These are phyloP conservation scores for Cercophora newfieldiana DNA, from an alignment of 495 filamentous ascomycete genomes.

Conservation along the genomic window DNA sequence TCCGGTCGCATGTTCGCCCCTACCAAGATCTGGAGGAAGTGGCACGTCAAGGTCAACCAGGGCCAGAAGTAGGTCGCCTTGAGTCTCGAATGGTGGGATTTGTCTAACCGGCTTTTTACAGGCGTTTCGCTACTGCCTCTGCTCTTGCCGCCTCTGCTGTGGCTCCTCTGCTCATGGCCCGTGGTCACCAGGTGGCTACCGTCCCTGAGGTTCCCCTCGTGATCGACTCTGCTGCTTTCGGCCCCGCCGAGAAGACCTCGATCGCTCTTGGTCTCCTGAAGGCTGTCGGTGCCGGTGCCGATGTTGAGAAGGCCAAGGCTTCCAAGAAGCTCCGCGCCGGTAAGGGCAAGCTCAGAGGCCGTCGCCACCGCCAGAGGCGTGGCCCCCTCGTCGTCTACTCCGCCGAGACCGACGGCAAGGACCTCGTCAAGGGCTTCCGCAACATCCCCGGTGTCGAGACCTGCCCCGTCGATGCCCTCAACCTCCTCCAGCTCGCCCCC, in stretches of 20 bases:
- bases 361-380: slow-evolving; percentile 94
- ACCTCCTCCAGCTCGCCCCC: slow-evolving; percentile 97
- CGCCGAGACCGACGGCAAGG: slow-evolving; percentile 87
- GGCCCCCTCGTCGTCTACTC: slow-evolving; percentile 96
- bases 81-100: not conserved
- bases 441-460: slow-evolving; percentile 99
- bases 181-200: slow-evolving; percentile 89
- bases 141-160: slow-evolving; percentile 95
- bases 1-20: slow-evolving; percentile 99
- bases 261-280: slow-evolving; percentile 82
- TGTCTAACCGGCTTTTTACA: slow-evolving; percentile 30
- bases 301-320: slow-evolving; percentile 89
- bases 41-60: slow-evolving; percentile 99
- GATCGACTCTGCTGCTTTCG: slow-evolving; percentile 84
- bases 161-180: slow-evolving; percentile 90
- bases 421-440: slow-evolving; percentile 89
- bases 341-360: slow-evolving; percentile 95
- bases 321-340: slow-evolving; percentile 94
- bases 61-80: slow-evolving; percentile 74
- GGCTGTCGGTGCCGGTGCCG: slow-evolving; percentile 83
- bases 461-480: slow-evolving; percentile 87
- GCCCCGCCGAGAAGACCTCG: slow-evolving; percentile 79
- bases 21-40: slow-evolving; percentile 99
- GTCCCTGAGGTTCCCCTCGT: slow-evolving; percentile 97
- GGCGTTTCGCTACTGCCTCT: slow-evolving; percentile 95